Base-by-base conservation (phyloP, 1,284 basidiomycete genomes). In the Leccinum pallidistipes region DNA sequence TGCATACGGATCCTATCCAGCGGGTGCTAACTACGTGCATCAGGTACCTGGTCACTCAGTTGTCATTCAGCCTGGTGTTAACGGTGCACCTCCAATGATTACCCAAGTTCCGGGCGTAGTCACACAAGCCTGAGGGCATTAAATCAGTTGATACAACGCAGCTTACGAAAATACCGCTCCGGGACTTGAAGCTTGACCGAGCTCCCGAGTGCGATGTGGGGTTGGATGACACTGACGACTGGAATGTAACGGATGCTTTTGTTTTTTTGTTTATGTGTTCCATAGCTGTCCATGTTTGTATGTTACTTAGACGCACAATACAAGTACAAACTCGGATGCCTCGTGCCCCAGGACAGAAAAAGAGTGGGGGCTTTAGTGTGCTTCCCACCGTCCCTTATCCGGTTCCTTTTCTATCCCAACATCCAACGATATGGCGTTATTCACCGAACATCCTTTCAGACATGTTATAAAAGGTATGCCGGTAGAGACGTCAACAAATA, bases 31-130 rank as follows among this genome's bases (percentile, higher is more conserved):
- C 56, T 69, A 71, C 54, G 69, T 83, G 53, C 80, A 81, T 65
- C 81, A 83, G 62, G 74, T 76, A 59, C 83, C 84, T 59, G 88
- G 88, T 16, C 83, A 86, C 67, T 84, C 87, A n/a, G 78, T 90
- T 64, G 77, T 91, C 57, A 86, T 91, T 63, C 88, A 89, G 65
- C 88, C 86, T 49, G 84, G 85, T 57, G 65, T 81, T 56, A 83
- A 84, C 64, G 88, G 89, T 49, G 80, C 78, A 53, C 80, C 83
- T 24, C 79, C 88, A 16, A 80, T 81, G n/a, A 77, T 91, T 58
- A 85, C 83, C 12, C 85, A 87, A 68, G 76, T 90, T 18, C 86
- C 84, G 18, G 78, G 83, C 50, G 62, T 78, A 57, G 72, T 80
- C 51, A 58, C 69, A n/a, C 69, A 67, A 18, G 62, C 69, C 18